These are phyloP conservation scores for Termitomyces sp. DNA, from an alignment of 768 basidiomycete species.

Conservation along the genomic window DNA sequence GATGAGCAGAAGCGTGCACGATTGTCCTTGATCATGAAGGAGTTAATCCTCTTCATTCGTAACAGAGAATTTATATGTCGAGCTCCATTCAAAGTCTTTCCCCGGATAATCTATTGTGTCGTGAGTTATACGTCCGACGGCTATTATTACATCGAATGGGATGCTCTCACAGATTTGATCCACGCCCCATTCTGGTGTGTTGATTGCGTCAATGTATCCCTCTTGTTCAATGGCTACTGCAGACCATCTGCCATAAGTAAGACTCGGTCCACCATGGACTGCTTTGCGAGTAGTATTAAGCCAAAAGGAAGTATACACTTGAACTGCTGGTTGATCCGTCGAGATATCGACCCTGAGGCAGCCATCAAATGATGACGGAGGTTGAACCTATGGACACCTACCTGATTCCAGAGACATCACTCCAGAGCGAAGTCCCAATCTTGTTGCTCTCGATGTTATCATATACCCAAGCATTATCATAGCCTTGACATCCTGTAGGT, in stretches of 20 bases:
- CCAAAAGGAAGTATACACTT: conserved; percentile 44
- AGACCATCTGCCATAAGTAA: conserved; percentile 34
- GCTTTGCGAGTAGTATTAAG: conserved; percentile 42
- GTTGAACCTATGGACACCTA: conserved; percentile 12
- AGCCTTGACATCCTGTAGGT: conserved; percentile 37
- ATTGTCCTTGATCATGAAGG: neutral
- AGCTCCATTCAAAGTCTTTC: conserved; percentile 38
- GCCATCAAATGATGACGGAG: neutral
- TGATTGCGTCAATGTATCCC: conserved; percentile 50
- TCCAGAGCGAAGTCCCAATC: conserved; percentile 37
- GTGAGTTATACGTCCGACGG: neutral
- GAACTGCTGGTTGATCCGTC: conserved; percentile 46
- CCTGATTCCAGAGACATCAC: conserved; percentile 46
- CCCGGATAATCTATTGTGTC: conserved; percentile 31
- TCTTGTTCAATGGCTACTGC: conserved; percentile 52
- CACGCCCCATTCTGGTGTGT: conserved; percentile 49
- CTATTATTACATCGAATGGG: neutral
- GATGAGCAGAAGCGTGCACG: neutral
- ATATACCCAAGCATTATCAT: conserved; percentile 48
- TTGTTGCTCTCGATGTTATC: conserved; percentile 26
- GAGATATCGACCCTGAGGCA: conserved; percentile 38
- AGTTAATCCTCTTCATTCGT: conserved; percentile 5
- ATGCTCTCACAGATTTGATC: conserved; percentile 45
- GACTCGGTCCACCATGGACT: conserved; percentile 41
- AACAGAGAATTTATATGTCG: conserved; percentile 44